Conservation (phyloP, 2,329 filamentous ascomycete species). For the Botryotinia calthae region DNA sequence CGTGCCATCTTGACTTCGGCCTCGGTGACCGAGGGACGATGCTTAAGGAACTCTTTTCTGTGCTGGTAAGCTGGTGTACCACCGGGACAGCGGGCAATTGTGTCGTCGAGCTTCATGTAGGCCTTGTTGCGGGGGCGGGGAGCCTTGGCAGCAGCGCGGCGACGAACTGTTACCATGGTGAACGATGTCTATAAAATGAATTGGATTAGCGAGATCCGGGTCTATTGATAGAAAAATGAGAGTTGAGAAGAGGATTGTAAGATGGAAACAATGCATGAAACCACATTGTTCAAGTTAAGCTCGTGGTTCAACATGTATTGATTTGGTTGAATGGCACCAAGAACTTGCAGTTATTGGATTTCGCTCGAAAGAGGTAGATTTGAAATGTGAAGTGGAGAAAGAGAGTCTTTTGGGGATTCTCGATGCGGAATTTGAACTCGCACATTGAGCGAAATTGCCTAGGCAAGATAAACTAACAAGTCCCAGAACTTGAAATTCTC, state of each 20-base stretch:
- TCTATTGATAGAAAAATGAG: neutral
- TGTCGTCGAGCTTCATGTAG: neutral
- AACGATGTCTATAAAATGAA: neutral
- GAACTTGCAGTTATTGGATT: neutral
- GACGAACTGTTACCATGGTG: neutral
- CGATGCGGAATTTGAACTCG: neutral
- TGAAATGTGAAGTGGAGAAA: neutral
- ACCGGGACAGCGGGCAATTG: neutral
- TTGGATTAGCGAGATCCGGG: neutral
- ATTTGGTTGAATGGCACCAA: no score
- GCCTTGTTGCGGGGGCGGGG: neutral
- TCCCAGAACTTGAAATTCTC: neutral
- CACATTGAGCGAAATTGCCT: neutral
- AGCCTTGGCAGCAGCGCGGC: neutral
- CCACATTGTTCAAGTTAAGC: neutral
- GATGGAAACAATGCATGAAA: neutral
- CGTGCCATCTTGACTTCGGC: constrained; percentile 8
- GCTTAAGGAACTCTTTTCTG: neutral
- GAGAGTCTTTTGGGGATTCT: neutral
- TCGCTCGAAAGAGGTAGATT: neutral
- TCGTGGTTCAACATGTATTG: neutral
- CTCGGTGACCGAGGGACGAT: neutral
- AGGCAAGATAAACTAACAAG: neutral
- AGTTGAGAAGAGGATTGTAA: neutral
- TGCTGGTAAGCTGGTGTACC: neutral